Base-by-base conservation (phyloP, 1,139 yeast species). In the Pneumocystis murina region DNA sequence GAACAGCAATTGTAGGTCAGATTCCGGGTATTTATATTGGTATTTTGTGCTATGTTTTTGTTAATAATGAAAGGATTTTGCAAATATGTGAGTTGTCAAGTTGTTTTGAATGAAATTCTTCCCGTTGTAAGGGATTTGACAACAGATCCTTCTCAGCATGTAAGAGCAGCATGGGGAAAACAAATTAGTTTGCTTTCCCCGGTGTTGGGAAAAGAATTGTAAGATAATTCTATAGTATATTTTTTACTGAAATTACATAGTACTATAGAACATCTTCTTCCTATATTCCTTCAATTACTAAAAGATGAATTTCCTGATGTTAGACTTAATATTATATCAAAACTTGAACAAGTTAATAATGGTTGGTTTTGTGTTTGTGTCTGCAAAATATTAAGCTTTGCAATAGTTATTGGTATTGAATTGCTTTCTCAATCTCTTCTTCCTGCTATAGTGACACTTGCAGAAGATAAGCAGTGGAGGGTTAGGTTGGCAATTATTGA, bases 231-330 rank as follows among this genome's bases (percentile, higher is more conserved):
- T 24, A 14, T 35, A 28, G 30, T 30, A 16, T 33, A 28, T 30
- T 35, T 36, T 17, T 12, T 24, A 36, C 16, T 59, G 30, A 40
- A 38, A 41, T 16, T 41, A 17, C 24, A 20, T 24, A 40, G 84
- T 64, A 90, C 97, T 62, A 86, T 87, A 68, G 88, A 89, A 69
- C 81, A 84, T 70, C 78, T 94, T 66, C 79, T 92, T 70, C 98
- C 98, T 62, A 85, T 91, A 61, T 87, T 92, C 72, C 80, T 92
- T 73, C 85, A 85, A 70, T 92, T 94, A 98, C 80, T 94, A 70
- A 91, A 88, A 74, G 99, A 94, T 75, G 97, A 92, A 72, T 91
- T 84, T 75, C 96, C 97, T 59, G 98, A 94, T 70, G 99, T 94
- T 63, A 83, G 97, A 71, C 81, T 94, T 68, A 92, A 92, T 75